Evolutionary conservation across 2,329 filamentous ascomycete species (phyloP).

Genomic region (Xylaria sp.): DNA sequence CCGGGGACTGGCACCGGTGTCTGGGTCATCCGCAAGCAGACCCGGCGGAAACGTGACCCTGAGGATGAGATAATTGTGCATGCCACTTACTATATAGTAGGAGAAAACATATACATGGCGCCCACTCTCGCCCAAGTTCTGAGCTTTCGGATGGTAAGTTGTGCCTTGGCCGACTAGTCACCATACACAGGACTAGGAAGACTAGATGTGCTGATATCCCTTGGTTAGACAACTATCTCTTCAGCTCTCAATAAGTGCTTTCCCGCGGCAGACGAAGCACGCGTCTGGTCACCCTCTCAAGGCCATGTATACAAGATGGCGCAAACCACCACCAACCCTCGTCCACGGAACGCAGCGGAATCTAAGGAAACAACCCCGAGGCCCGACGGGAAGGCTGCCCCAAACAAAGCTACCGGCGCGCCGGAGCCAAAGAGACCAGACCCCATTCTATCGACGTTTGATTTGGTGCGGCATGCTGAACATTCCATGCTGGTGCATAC

Average conservation of each 20-base stretch:
- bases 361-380: conserved; percentile 61
- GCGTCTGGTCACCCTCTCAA: conserved; percentile 64
- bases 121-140: conserved; percentile 69
- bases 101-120: conserved; percentile 74
- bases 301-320: conserved; percentile 63
- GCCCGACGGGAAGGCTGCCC: conserved; percentile 47
- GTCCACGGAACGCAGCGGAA: conserved; percentile 49
- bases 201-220: conserved; percentile 12
- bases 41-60: conserved; percentile 64
- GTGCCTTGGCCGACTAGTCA: conserved; percentile 14
- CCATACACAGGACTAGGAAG: background rate
- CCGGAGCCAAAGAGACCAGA: conserved; percentile 52
- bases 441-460: conserved; percentile 49
- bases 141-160: conserved; percentile 65
- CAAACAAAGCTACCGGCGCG: conserved; percentile 41
- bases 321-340: conserved; percentile 40
- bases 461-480: conserved; percentile 61
- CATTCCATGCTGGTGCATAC: conserved; percentile 68
- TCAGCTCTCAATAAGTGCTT: conserved; percentile 64
- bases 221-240: conserved; percentile 62
- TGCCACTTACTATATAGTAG: conserved; percentile 71
- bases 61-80: conserved; percentile 70
- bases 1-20: conserved; percentile 71
- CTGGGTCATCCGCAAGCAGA: conserved; percentile 77
- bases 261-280: conserved; percentile 60